Percentiles rank a stretch among this genome's conserved stretches.
phyloP scores from a whole-genome alignment of 2,329 filamentous ascomycete species.

The Exophiala sp. region DNA sequence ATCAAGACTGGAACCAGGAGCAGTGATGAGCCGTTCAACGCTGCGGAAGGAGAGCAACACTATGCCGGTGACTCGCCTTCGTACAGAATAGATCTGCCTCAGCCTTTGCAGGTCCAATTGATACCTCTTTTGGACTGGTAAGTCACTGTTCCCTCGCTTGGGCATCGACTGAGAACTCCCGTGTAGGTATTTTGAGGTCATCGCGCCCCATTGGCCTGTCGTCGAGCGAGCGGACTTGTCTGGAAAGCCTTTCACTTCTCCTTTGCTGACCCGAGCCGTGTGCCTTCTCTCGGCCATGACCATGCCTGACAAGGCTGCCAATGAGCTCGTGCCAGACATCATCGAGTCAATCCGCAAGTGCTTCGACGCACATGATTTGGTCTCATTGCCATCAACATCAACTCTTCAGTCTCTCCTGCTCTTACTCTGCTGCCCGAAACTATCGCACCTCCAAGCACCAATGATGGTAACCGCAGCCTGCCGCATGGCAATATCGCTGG shows the following conservation, averaged over 20 bases:
- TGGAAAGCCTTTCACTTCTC: slow-evolving; percentile 1
- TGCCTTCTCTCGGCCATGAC: slow-evolving; percentile 2
- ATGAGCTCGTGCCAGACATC: neutral
- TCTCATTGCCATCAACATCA: neutral
- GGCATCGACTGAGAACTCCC: too few relatives aligned
- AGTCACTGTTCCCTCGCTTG: too few relatives aligned
- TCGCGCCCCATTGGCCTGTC: slow-evolving; percentile 4
- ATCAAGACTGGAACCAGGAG: neutral
- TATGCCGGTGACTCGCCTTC: too few relatives aligned
- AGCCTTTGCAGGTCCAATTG: neutral
- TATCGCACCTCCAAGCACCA: neutral
- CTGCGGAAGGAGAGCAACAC: too few relatives aligned
- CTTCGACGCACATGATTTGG: slow-evolving; percentile 6
- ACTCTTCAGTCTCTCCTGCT: slow-evolving; percentile 5
- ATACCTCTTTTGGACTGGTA: slow-evolving; percentile 4
- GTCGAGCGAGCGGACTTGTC: neutral
- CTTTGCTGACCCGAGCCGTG: neutral
- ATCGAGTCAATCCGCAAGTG: neutral
- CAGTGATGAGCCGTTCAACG: too few relatives aligned
- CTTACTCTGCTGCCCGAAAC: neutral
- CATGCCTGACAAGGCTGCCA: too few relatives aligned
- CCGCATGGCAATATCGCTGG: slow-evolving; percentile 1
- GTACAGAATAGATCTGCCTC: neutral
- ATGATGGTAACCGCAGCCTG: slow-evolving; percentile 4
- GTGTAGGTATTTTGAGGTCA: neutral